Evolutionary conservation across 768 basidiomycete species (phyloP).

Genomic region (Coprinopsis marcescibilis): DNA sequence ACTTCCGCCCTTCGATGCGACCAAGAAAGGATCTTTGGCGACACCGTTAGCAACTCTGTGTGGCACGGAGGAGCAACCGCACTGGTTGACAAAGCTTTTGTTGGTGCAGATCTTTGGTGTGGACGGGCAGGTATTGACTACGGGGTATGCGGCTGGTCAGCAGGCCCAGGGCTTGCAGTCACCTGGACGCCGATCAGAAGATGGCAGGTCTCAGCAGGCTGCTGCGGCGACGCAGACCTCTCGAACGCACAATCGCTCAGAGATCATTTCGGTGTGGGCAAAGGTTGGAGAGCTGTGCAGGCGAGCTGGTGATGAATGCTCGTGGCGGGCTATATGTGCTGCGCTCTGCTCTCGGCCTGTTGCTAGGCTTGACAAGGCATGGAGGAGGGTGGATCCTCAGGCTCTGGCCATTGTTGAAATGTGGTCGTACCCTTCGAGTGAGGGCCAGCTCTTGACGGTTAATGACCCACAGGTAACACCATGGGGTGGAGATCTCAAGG

Average conservation of each 20-base stretch:
- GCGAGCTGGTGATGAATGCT: slow-evolving; percentile 68
- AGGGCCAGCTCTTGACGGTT: slow-evolving; percentile 24
- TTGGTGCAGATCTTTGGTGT: slow-evolving; percentile 65
- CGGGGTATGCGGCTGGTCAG: too few species aligned
- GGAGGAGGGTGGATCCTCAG: slow-evolving; percentile 66
- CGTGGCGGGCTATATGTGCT: slow-evolving; percentile 68
- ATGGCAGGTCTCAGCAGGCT: slow-evolving; percentile 14
- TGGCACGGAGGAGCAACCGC: slow-evolving; percentile 64
- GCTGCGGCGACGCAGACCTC: slow-evolving; percentile 30
- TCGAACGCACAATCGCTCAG: slow-evolving; percentile 66
- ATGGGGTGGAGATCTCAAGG: slow-evolving; percentile 62
- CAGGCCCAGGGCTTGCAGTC: slow-evolving; percentile 15
- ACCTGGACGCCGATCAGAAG: slow-evolving; percentile 30
- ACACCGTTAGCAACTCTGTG: slow-evolving; percentile 37
- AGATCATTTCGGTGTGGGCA: slow-evolving; percentile 69
- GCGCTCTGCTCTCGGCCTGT: slow-evolving; percentile 72
- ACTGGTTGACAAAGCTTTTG: slow-evolving; percentile 77
- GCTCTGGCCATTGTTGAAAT: slow-evolving; percentile 55
- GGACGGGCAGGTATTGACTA: slow-evolving; percentile 40
- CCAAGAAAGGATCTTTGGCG: neutral
- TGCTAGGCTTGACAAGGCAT: slow-evolving; percentile 71
- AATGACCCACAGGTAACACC: slow-evolving; percentile 49
- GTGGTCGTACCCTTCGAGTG: slow-evolving; percentile 48
- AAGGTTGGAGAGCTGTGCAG: slow-evolving; percentile 70
- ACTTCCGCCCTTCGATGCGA: slow-evolving; percentile 16